Base-by-base conservation (phyloP, 1,139 yeast genomes). In the Candida pseudoviswanathii region DNA sequence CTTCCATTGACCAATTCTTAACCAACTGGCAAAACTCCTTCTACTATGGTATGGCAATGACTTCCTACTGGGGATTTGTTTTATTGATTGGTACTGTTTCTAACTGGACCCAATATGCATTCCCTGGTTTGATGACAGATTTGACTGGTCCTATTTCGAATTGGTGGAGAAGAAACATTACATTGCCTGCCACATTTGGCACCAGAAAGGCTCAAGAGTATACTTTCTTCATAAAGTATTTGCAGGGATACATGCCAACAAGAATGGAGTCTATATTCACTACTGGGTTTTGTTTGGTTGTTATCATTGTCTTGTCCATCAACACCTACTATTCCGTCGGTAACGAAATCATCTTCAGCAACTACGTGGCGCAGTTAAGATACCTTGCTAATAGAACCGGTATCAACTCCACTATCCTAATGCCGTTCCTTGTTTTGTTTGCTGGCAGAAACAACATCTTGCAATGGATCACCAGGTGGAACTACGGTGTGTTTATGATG, bases 391-490 rank as follows among this genome's bases (percentile, higher is more conserved):
- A 73, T 48, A 70, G 89, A 52, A 67, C 85, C 0, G 86, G 86
- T 2, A 71, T 81, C 32, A 61, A 82, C 32, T 75, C 80, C 2
- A 72, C 81, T 25, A 73, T 74, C 34, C 65, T 78, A 46, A 53
- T 75, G 44, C 85, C 84, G 1, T 54, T 80, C 16, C 55, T 80
- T 16, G 63, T 80, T 39, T 58, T 77, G 29, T 71, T 82, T 64
- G 84, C 82, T 0, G 85, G 86, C 6, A 68, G 87, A 54, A 81
- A 73, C 62, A 82, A 82, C 59, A 60, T 82, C 43, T 58, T 82
- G 31, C 70, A 76, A 46, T 67, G 68, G 62, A 40, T 78, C 8
- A 81, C 87, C 0, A 80, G 85, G 4, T 73, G 83, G 77, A 71
- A 81, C 11, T 78, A 73, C 52, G 71, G 81, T 22, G 71, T 80